Percentiles rank a stretch among this genome's conserved stretches.
These are phyloP conservation scores for Acacia pycnantha DNA, from an alignment of 331 rosid genomes.

Conservation along the genomic window DNA sequence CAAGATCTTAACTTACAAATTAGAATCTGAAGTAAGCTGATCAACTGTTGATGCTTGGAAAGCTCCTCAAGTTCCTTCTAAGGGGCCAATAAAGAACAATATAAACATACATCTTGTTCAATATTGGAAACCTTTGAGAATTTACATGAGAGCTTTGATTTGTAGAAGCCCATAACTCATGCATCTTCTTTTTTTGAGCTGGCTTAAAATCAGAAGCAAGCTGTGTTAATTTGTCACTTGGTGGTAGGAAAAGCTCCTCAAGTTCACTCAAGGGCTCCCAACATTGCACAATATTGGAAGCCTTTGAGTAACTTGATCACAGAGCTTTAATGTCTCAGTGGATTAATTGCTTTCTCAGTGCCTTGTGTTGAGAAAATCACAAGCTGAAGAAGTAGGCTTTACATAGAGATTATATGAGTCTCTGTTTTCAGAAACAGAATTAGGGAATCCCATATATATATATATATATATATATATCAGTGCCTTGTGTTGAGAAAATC, in stretches of 20 bases:
- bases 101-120: neutral
- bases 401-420: neutral
- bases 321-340: neutral
- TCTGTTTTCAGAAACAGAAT: neutral
- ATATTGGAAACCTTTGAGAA: neutral
- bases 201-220: too few species aligned
- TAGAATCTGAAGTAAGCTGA: neutral
- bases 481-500: neutral
- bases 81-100: neutral
- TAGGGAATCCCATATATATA: neutral
- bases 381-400: neutral
- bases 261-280: neutral
- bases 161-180: neutral
- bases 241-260: neutral
- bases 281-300: constrained; percentile 6
- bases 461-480: neutral
- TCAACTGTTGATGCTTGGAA: neutral
- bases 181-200: neutral
- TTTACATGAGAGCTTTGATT: neutral
- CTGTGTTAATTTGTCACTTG: neutral
- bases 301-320: neutral
- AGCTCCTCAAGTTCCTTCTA: neutral
- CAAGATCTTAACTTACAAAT: neutral
- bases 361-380: neutral
- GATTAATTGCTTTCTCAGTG: neutral